These are phyloP conservation scores for Penicillium brevicompactum DNA, from an alignment of 2,329 filamentous ascomycete genomes.

Conservation along the genomic window DNA sequence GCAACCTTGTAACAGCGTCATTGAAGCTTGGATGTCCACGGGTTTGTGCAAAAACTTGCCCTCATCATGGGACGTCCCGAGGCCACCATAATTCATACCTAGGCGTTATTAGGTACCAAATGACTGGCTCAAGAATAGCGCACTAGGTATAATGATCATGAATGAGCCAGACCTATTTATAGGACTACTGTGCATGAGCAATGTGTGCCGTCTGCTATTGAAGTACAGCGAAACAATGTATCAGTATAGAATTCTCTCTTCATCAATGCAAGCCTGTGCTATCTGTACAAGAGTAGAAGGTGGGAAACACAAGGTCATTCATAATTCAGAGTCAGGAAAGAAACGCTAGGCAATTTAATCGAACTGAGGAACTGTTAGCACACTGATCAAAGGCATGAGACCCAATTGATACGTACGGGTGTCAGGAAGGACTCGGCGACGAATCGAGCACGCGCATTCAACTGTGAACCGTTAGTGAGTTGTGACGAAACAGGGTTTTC, in stretches of 20 bases:
- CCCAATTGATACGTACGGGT: conserved; percentile 60
- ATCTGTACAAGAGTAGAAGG: conserved; percentile 24
- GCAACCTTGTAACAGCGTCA: too few species aligned
- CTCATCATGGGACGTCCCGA: too few species aligned
- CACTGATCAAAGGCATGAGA: conserved; percentile 2
- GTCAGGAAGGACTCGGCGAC: conserved; percentile 98
- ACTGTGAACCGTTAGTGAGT: conserved; percentile 51
- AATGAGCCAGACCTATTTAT: too few species aligned
- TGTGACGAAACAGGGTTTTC: neutral
- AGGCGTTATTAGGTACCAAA: too few species aligned
- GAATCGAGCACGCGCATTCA: conserved; percentile 95
- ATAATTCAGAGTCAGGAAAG: conserved; percentile 20
- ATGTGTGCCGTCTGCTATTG: too few species aligned
- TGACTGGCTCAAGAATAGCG: too few species aligned
- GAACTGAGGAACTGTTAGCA: conserved; percentile 25
- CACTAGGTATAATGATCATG: too few species aligned
- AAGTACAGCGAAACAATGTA: conserved; percentile 6
- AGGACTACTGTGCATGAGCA: too few species aligned
- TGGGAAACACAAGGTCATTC: conserved; percentile 20
- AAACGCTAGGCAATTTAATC: conserved; percentile 31
- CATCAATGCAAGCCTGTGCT: conserved; percentile 26
- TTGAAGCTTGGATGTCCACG: too few species aligned
- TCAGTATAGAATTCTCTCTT: conserved; percentile 12
- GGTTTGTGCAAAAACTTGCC: too few species aligned
- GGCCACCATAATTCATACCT: too few species aligned